Conservation (phyloP, 768 basidiomycete species). For the Russula griseocarnosa region DNA sequence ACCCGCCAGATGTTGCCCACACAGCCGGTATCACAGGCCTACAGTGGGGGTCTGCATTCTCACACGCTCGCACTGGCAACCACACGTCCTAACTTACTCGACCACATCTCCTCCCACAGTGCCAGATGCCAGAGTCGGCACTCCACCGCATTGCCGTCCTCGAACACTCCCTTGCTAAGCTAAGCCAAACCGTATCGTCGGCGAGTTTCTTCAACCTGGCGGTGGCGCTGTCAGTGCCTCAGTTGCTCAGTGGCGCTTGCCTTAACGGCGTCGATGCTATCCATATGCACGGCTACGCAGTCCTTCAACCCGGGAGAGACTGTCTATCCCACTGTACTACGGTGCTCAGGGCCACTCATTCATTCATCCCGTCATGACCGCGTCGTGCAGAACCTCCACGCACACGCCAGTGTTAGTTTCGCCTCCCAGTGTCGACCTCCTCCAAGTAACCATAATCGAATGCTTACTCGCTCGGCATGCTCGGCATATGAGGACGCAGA, state of each 20-base stretch:
- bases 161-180: slow-evolving; percentile 74
- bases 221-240: slow-evolving; percentile 79
- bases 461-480: slow-evolving; percentile 47
- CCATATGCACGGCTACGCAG: slow-evolving; percentile 80
- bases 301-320: slow-evolving; percentile 51
- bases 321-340: slow-evolving; percentile 62
- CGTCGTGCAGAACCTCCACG: slow-evolving; percentile 65
- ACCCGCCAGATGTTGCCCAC: too few species aligned
- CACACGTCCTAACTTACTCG: slow-evolving; percentile 54
- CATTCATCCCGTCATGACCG: too few species aligned
- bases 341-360: slow-evolving; percentile 70
- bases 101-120: slow-evolving; percentile 63
- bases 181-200: slow-evolving; percentile 95
- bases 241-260: slow-evolving; percentile 56
- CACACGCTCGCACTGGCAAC: slow-evolving; percentile 77
- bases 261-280: slow-evolving; percentile 85
- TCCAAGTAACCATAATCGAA: slow-evolving; percentile 69
- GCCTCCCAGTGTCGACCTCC: slow-evolving; percentile 59
- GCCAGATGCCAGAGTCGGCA: slow-evolving; percentile 35
- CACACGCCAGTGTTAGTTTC: slow-evolving; percentile 51
- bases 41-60: slow-evolving; percentile 36
- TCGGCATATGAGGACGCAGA: slow-evolving; percentile 59
- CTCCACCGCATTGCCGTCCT: slow-evolving; percentile 74
- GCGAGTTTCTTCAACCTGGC: slow-evolving; percentile 93
- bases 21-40: too few species aligned